phyloP scores from a whole-genome alignment of 2,329 filamentous ascomycete genomes.

The Alternaria burnsii region DNA sequence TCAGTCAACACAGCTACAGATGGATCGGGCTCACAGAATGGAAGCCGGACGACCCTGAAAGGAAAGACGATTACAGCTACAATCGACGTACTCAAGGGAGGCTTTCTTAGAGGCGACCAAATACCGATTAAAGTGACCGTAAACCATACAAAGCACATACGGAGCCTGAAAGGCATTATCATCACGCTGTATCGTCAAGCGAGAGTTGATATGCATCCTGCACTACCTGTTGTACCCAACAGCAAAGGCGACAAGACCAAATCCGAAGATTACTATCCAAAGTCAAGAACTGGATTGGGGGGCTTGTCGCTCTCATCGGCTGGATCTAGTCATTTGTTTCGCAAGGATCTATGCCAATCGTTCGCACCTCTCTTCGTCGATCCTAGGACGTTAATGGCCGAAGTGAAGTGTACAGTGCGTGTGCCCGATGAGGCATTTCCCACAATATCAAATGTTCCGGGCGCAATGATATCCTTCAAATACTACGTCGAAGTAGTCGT shows the following conservation, averaged over 20 bases:
- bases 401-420: slow-evolving; percentile 82
- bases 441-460: slow-evolving; percentile 87
- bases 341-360: slow-evolving; percentile 90
- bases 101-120: slow-evolving; percentile 84
- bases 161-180: slow-evolving; percentile 91
- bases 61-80: slow-evolving; percentile 83
- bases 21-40: slow-evolving; percentile 48
- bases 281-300: slow-evolving; percentile 84
- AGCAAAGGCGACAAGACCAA: slow-evolving; percentile 73
- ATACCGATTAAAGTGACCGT: slow-evolving; percentile 82
- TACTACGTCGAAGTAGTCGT: slow-evolving; percentile 94
- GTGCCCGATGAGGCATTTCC: slow-evolving; percentile 92
- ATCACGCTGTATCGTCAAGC: slow-evolving; percentile 92
- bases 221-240: slow-evolving; percentile 67
- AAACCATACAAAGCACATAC: slow-evolving; percentile 86
- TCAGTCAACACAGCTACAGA: slow-evolving; percentile 58
- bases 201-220: slow-evolving; percentile 81
- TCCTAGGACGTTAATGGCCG: slow-evolving; percentile 77
- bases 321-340: slow-evolving; percentile 88
- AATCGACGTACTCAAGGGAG: slow-evolving; percentile 81
- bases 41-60: slow-evolving; percentile 65
- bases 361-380: slow-evolving; percentile 90
- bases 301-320: slow-evolving; percentile 87
- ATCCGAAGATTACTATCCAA: slow-evolving; percentile 86
- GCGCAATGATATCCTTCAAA: slow-evolving; percentile 92